Evolutionary conservation across 2,329 filamentous ascomycete genomes (phyloP), one percentile per base, ranked within the genome.

Genomic region (Xylaria sp.): DNA sequence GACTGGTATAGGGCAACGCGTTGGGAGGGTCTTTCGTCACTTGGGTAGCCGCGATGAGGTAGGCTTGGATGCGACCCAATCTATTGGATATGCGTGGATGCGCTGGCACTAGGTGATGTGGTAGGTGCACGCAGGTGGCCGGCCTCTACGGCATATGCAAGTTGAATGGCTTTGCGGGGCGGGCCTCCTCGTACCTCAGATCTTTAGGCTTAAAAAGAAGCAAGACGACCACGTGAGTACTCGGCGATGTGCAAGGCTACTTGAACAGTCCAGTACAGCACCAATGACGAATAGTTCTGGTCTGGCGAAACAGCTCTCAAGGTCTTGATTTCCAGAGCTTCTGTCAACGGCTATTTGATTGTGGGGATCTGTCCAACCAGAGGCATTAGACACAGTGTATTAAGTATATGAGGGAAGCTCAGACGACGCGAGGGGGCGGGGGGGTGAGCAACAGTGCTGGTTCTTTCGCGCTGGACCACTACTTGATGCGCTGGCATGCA

Each of bases 31-130:
- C 72, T 79, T 77, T 78, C 79, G 78, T 81, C 76, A 80, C 79
- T 81, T 77, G 78, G 79, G 78, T 80, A 80, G 78, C 79, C 77
- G 79, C 75, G 78, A 78, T 77, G 77, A 81, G 79, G 80, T 78
- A 81, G 79, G 79, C 78, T 65, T 79, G 78, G 79, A 79, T 81
- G 80, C 79, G 77, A 82, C 80, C 80, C 81, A 84, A 85, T 85
- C 81, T 84, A 86, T 84, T 85, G 81, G 83, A 81, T 83, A 84
- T 85, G 84, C 80, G 85, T 81, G 80, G 82, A 86, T 88, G 87
- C 83, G 87, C 83, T 89, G 86, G 86, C 86, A 88, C 75, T 80
- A 75, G 76, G 79, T 78, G 79, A 82, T 81, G 79, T 84, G 79
- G 80, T 81, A 82, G 79, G 80, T 82, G 81, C 80, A 82, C 81